These are phyloP conservation scores for Platanthera guangdongensis DNA, from an alignment of 106 monocot species.

Conservation along the genomic window DNA sequence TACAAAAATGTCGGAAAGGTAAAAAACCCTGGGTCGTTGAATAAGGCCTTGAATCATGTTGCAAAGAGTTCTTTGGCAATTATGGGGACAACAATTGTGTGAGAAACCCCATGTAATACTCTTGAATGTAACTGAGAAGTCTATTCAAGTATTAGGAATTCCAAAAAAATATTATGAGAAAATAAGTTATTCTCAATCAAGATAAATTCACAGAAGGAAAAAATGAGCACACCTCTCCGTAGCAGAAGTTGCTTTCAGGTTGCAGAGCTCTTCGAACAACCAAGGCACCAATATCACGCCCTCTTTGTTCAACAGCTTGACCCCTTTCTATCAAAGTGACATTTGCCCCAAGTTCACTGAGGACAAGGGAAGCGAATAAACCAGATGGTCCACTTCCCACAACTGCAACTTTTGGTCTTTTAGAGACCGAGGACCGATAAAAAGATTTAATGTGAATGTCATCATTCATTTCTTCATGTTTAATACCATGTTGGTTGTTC, in stretches of 20 bases:
- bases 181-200: neutral
- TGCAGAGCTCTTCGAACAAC: slow-evolving; percentile 60
- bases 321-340: slow-evolving; percentile 95
- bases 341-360: slow-evolving; percentile 86
- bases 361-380: slow-evolving; percentile 90
- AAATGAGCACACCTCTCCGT: slow-evolving; percentile 72
- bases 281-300: slow-evolving; percentile 96
- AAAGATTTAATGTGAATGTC: slow-evolving; percentile 11
- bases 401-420: slow-evolving; percentile 71
- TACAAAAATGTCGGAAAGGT: too few relatives aligned
- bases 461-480: slow-evolving; percentile 5
- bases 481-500: slow-evolving; percentile 1
- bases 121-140: too few relatives aligned
- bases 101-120: too few relatives aligned
- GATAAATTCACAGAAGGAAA: neutral
- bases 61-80: too few relatives aligned
- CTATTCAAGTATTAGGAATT: neutral
- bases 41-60: too few relatives aligned
- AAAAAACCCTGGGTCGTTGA: too few relatives aligned
- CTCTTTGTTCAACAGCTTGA: slow-evolving; percentile 92
- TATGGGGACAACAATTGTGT: too few relatives aligned
- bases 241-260: slow-evolving; percentile 93
- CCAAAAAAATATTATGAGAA: neutral
- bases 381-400: slow-evolving; percentile 95
- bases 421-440: slow-evolving; percentile 1